Base-by-base conservation (phyloP, 108 stramenopile genomes). In the Hondaea fermentalgiana region DNA sequence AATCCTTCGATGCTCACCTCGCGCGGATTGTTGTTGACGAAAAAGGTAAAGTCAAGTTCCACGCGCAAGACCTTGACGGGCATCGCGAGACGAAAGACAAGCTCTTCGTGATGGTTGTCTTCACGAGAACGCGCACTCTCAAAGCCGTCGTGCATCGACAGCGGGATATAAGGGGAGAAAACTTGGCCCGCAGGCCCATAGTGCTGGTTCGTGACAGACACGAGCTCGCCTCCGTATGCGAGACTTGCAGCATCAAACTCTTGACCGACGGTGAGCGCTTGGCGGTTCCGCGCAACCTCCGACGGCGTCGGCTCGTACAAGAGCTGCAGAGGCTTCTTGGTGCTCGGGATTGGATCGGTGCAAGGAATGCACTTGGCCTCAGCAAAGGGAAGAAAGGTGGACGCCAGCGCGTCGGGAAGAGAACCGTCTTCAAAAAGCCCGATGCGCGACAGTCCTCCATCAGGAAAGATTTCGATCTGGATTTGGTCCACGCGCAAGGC, bases 141-240 rank as follows among this genome's bases (percentile, higher is more conserved):
- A 35, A 83, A 83, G 12, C 76, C 76, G 49, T 83, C 76, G 28
- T 83, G 76, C 76, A 83, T 83, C 3, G 49, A 53, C 76, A 83
- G 23, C 1, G 76, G 76, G 10, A 83, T 35, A 23, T 53, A 83
- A 12, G 76, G 76, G 28, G 76, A 83, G 4, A 83, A 53, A 6
- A 83, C 76, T 23, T 83, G 76, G 51, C 49, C 76, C 19, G 76
- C 76, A 16, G 76, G 76, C n/a, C 76, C 76, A 23, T 83, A 83
- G 51, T 83, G 76, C 76, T 83, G 76, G 76, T 83, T 83, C 25
- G 76, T 83, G 10, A 47, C 45, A 17, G 76, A 83, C 16, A 83
- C 76, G 45, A 83, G 76, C 76, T 83, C 51, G 76, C 76, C 76
- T 53, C 76, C 76, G 51, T 53, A 83, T 6, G 76, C 76, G 6